phyloP scores from a whole-genome alignment of 2,329 filamentous ascomycete species.

The Xylariales sp. region DNA sequence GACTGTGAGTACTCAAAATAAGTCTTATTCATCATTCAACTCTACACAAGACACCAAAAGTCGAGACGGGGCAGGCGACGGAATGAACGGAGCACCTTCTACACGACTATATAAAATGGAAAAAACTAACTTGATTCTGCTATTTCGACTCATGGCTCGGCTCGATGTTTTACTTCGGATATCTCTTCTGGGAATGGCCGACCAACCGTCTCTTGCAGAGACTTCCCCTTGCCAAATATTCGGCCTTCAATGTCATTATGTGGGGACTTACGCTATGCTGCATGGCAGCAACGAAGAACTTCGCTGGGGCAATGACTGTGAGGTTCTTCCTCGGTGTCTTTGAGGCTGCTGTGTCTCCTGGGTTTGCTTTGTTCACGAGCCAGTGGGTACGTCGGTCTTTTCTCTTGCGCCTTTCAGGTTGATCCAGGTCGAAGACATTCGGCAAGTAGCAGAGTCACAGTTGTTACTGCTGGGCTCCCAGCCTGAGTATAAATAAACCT shows the following conservation, averaged over 20 bases:
- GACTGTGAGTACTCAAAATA: no score
- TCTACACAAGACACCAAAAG: no score
- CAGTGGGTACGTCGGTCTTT: slow-evolving; percentile 22
- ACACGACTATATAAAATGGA: no score
- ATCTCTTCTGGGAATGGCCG: slow-evolving; percentile 58
- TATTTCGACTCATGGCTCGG: slow-evolving; percentile 49
- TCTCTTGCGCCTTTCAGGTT: no score
- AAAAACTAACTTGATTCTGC: no score
- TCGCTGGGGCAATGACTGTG: slow-evolving; percentile 31
- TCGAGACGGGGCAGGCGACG: no score
- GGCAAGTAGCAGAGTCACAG: no score
- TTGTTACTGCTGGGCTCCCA: no score
- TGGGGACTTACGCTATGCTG: slow-evolving; percentile 45
- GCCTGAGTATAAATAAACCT: no score
- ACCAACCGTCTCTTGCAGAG: slow-evolving; percentile 60
- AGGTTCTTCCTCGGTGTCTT: slow-evolving; percentile 38
- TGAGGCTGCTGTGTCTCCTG: slow-evolving; percentile 30
- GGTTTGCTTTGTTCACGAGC: slow-evolving; percentile 27
- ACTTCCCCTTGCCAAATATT: slow-evolving; percentile 63
- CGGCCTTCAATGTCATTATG: slow-evolving; percentile 57
- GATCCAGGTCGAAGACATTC: no score
- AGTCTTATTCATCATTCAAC: no score
- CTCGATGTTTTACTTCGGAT: slow-evolving; percentile 47
- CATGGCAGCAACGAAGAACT: slow-evolving; percentile 31
- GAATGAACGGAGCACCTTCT: no score